A percentile compares a stretch with the other conserved stretches of the same genome.
These are phyloP conservation scores for Cucurbita argyrosperma DNA, from an alignment of 306 rosid genomes.

Conservation along the genomic window DNA sequence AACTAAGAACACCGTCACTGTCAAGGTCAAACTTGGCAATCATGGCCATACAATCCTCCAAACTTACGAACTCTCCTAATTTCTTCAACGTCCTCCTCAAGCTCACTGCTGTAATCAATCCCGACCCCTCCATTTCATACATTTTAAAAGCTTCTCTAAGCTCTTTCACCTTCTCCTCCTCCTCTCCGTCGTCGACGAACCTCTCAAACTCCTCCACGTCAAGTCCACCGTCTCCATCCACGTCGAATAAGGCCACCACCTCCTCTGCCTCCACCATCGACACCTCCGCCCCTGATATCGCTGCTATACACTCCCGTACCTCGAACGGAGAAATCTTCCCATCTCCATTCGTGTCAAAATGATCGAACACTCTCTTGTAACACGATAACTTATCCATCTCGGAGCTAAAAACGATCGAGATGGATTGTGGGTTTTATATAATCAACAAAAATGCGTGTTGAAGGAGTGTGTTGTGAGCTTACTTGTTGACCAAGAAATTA, in stretches of 20 bases:
- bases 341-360: not conserved
- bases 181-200: constrained; percentile 51
- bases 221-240: constrained; percentile 45
- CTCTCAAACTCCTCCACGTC: constrained; percentile 51
- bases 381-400: not conserved
- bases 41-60: constrained; percentile 47
- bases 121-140: constrained; percentile 64
- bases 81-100: constrained; percentile 46
- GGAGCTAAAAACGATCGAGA: not conserved
- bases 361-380: not conserved
- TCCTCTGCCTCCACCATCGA: constrained; percentile 29
- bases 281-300: constrained; percentile 20
- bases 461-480: not conserved
- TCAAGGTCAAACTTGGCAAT: constrained; percentile 54
- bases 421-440: not conserved
- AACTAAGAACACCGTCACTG: constrained; percentile 65
- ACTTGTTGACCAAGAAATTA: not conserved
- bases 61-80: constrained; percentile 43
- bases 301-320: constrained; percentile 36
- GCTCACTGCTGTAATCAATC: constrained; percentile 57
- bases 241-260: constrained; percentile 31
- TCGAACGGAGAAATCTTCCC: constrained; percentile 34
- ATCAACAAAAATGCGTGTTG: not conserved
- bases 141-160: constrained; percentile 56
- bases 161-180: constrained; percentile 29